Conservation (phyloP, 2,329 filamentous ascomycete species). For the Biscogniauxia marginata region DNA sequence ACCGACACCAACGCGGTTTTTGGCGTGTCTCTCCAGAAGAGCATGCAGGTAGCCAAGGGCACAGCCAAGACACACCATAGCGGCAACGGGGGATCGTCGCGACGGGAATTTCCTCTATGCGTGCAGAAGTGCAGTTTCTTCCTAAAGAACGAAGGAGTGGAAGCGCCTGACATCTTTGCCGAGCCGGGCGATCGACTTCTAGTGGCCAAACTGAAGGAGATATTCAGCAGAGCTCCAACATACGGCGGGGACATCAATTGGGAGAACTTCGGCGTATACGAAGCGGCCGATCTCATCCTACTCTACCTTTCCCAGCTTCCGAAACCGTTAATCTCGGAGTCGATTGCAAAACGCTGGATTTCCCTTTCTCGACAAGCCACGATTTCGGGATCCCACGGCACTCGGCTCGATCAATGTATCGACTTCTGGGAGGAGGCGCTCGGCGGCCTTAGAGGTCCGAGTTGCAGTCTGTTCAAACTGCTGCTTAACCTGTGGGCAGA, state of each 20-base stretch:
- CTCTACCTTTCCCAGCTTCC: constrained; percentile 40
- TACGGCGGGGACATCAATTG: constrained; percentile 41
- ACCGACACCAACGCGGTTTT: constrained; percentile 35
- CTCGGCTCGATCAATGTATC: constrained; percentile 41
- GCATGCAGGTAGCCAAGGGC: constrained; percentile 40
- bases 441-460: constrained; percentile 37
- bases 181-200: constrained; percentile 33
- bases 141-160: constrained; percentile 35
- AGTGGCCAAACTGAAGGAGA: constrained; percentile 36
- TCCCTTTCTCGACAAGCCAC: constrained; percentile 40
- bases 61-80: constrained; percentile 40
- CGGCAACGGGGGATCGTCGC: constrained; percentile 33
- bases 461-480: constrained; percentile 40
- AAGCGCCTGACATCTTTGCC: constrained; percentile 39
- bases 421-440: constrained; percentile 49
- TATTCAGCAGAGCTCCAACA: constrained; percentile 35
- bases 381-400: constrained; percentile 32
- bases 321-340: constrained; percentile 38
- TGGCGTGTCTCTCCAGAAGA: constrained; percentile 39
- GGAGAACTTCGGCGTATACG: constrained; percentile 37
- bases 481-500: constrained; percentile 45
- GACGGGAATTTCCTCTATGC: constrained; percentile 42
- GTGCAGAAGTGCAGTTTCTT: constrained; percentile 41
- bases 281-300: constrained; percentile 42
- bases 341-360: constrained; percentile 40